Conservation (phyloP, 2,329 filamentous ascomycete genomes). For the Fusarium scirpi region DNA sequence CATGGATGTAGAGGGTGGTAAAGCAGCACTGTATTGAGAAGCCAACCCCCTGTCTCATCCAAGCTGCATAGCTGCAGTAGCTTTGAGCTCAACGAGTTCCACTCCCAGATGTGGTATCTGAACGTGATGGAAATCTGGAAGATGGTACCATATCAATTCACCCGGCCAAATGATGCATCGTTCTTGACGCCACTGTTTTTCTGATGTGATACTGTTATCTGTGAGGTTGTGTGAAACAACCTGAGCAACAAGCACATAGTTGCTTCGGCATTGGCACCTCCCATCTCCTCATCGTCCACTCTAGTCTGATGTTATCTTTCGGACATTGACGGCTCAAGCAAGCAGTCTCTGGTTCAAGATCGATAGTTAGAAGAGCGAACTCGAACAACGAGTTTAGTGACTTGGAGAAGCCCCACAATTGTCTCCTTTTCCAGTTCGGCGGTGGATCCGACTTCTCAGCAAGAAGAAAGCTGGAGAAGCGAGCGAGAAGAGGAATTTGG, state of each 20-base stretch:
- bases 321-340: conserved; percentile 25
- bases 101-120: conserved; percentile 12
- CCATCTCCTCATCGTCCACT: conserved; percentile 6
- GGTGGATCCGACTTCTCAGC: conserved; percentile 18
- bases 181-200: conserved; percentile 28
- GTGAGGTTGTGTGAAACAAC: conserved; percentile 11
- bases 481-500: conserved; percentile 2
- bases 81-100: conserved; percentile 44
- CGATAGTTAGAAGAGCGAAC: not conserved
- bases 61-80: conserved; percentile 7
- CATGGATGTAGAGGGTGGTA: conserved; percentile 16
- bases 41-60: conserved; percentile 20
- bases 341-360: conserved; percentile 22
- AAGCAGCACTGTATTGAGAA: conserved; percentile 18
- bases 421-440: conserved; percentile 25
- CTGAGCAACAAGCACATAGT: conserved; percentile 16
- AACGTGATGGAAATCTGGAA: conserved; percentile 6
- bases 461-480: conserved; percentile 25
- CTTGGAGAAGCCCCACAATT: conserved; percentile 10
- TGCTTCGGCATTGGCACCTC: conserved; percentile 15
- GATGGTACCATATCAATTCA: conserved; percentile 32
- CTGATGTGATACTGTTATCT: conserved; percentile 26
- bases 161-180: conserved; percentile 16
- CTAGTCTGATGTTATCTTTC: not conserved
- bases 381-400: conserved; percentile 11